Conservation (phyloP, 202 grass and related monocot species). For the Panicum hallii region DNA sequence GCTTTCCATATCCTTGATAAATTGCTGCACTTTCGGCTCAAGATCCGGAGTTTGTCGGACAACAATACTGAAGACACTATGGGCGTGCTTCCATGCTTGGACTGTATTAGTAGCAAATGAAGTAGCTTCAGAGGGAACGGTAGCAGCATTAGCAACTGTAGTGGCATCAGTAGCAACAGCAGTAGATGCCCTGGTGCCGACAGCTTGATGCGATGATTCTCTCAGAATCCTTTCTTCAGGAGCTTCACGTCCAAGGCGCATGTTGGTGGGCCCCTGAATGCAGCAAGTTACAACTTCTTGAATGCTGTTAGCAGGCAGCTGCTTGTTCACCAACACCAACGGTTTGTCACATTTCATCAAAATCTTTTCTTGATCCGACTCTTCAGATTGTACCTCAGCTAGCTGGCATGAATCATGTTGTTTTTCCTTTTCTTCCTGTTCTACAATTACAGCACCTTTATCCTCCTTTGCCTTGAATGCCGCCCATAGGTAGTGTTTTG, state of each 20-base stretch:
- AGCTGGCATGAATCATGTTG: neutral
- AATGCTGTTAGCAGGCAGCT: neutral
- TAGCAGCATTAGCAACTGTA: neutral
- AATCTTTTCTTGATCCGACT: conserved; percentile 1
- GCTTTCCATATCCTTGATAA: conserved; percentile 14
- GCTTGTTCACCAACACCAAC: neutral
- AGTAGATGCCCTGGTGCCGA: neutral
- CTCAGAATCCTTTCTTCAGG: conserved; percentile 9
- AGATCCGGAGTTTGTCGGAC: neutral
- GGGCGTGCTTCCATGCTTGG: neutral
- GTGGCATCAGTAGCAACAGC: neutral
- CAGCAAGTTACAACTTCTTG: neutral
- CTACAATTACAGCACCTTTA: neutral
- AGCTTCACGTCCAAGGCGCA: conserved; percentile 1
- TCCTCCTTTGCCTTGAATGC: conserved; percentile 49
- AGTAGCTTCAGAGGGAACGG: neutral
- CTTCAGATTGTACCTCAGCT: neutral
- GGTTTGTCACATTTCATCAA: neutral
- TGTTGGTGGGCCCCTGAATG: neutral
- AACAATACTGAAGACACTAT: neutral
- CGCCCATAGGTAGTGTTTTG: conserved; percentile 69
- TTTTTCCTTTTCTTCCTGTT: neutral
- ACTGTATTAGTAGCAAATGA: neutral
- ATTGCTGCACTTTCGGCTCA: neutral
- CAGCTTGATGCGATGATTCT: neutral